Base-by-base conservation (phyloP, 1,284 basidiomycete species). In the Kwoniella shivajii region DNA sequence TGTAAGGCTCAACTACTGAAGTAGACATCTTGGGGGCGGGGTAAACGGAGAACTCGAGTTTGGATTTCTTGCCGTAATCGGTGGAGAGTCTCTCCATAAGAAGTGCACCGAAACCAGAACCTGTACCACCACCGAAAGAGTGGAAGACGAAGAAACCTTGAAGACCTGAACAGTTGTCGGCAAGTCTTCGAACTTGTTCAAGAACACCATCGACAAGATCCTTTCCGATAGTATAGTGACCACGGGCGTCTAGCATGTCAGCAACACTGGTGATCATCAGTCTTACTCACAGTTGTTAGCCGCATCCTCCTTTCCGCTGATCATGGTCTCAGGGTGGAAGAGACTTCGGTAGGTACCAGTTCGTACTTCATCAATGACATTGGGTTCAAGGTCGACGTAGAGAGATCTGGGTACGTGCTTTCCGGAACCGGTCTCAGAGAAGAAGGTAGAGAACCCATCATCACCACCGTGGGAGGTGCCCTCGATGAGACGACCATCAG, bases 91-190 rank as follows among this genome's bases (percentile, higher is more conserved):
- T 87, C 81, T 99, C 96, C 64, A 99, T 85, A 54, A 99, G 84
- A 69, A 99, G 88, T 52, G 96, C 94, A 76, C 96, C 96, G 79
- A 99, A 98, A 71, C 96, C 96, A 63, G 96, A 99, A 74, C 96
- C 96, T 69, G 95, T 99, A 80, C 96, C 96, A 79, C 96, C 96
- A 76, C 96, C 96, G 75, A 98, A 97, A 43, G 96, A 99, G 83
- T 99, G 96, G 87, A 99, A 99, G 75, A 99, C 92, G 78, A 99
- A 99, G 86, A 99, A 99, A 69, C 96, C 95, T 80, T 99, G 96
- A 43, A 99, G 88, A 77, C 96, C 96, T 43, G 88, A 88, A 83
- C 94, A 97, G 82, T 95, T 96, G 81, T 99, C 96, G 57, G 95
- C 92, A 64, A 99, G 87, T 70, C 92, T 88, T 75, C 96, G 90